A percentile compares a stretch with the other conserved stretches of the same genome.
Evolutionary conservation across 345 rosid genomes (phyloP).

Genomic region (Camelina hispida): DNA sequence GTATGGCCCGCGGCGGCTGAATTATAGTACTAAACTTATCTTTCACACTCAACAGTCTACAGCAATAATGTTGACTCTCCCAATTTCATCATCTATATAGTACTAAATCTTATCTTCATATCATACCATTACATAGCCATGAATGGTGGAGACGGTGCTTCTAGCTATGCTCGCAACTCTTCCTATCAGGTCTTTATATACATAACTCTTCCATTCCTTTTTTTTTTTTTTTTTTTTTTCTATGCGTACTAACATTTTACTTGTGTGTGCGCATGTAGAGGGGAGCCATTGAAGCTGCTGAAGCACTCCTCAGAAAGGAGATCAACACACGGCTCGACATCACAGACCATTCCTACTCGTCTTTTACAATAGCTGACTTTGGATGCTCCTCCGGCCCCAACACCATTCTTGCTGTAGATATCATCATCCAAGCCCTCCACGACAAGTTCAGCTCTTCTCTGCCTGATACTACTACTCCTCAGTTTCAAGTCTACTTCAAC

Average conservation of each 20-base stretch:
- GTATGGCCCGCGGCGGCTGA: constrained; percentile 4
- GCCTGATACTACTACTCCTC: constrained; percentile 7
- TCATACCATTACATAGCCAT: constrained; percentile 26
- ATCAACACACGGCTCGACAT: constrained; percentile 26
- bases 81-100: neutral
- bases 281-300: constrained; percentile 45
- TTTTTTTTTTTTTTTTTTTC: neutral
- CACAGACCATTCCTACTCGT: neutral
- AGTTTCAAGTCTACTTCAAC: constrained; percentile 56
- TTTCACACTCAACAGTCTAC: neutral
- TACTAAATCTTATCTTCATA: too few relatives aligned
- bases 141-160: constrained; percentile 45
- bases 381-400: constrained; percentile 55
- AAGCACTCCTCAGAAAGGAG: constrained; percentile 33
- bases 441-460: constrained; percentile 17
- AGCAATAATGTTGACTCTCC: neutral
- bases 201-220: constrained; percentile 3
- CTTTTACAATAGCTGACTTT: constrained; percentile 42
- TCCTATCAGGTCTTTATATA: constrained; percentile 30
- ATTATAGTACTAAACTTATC: neutral
- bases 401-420: constrained; percentile 48
- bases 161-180: constrained; percentile 42
- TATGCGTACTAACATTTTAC: neutral
- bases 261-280: constrained; percentile 26
- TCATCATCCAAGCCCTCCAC: constrained; percentile 43